Conservation (phyloP, 1,139 yeast genomes). For the Candida glucosophila region DNA sequence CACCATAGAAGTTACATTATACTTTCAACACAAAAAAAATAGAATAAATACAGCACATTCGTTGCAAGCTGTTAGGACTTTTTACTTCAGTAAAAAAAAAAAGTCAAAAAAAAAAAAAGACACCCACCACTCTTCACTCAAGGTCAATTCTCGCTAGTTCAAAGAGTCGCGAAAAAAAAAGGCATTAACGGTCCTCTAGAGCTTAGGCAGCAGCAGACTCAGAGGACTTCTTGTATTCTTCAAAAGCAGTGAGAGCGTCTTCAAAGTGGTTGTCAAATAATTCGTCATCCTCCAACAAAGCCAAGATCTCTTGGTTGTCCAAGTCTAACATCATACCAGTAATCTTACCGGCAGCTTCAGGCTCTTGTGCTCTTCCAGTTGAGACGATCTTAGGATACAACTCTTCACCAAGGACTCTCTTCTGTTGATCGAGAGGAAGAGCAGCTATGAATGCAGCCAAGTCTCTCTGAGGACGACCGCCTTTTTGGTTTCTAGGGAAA, state of each 20-base stretch:
- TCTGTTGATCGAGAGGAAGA: constrained; percentile 81
- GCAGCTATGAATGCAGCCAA: constrained; percentile 54
- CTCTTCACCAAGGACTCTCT: constrained; percentile 96
- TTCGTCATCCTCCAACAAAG: constrained; percentile 82
- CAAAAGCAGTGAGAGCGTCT: constrained; percentile 92
- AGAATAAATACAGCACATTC: constrained; percentile 5
- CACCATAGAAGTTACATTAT: constrained; percentile 19
- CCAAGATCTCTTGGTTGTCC: constrained; percentile 86
- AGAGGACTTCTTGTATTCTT: constrained; percentile 62
- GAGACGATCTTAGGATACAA: constrained; percentile 90
- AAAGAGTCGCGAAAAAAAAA: constrained; percentile 5
- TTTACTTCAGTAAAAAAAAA: no score
- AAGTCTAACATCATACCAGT: constrained; percentile 98
- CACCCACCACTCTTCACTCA: constrained; percentile 19
- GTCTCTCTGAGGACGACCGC: constrained; percentile 30
- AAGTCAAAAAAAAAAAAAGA: constrained; percentile 16
- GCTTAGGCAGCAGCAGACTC: constrained; percentile 17
- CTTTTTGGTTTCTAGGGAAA: constrained; percentile 34
- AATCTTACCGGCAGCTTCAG: constrained; percentile 96
- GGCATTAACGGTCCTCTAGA: no score
- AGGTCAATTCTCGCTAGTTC: constrained; percentile 8
- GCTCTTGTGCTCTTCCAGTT: constrained; percentile 78
- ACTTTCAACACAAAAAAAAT: constrained; percentile 16
- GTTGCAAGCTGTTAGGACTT: no score
- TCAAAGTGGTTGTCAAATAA: constrained; percentile 86